phyloP scores from a whole-genome alignment of 306 rosid species.

The Malus sylvestris region DNA sequence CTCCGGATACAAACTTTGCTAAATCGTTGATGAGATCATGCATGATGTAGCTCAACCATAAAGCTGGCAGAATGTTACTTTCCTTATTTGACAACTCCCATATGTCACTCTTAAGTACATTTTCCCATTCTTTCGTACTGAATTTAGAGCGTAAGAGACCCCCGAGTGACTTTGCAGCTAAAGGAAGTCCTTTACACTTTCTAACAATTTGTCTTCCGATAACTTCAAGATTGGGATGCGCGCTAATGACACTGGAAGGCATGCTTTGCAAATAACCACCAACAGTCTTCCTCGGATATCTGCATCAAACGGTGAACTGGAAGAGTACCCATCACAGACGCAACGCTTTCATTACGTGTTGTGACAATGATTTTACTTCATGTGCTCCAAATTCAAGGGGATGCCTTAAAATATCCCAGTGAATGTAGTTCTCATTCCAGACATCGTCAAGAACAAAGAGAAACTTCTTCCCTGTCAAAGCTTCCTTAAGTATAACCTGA shows the following conservation, averaged over 20 bases:
- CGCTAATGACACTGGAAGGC: neutral
- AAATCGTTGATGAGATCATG: slow-evolving; percentile 3
- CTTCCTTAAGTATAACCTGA: neutral
- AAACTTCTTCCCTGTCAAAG: neutral
- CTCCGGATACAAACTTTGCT: neutral
- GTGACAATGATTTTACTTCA: slow-evolving; percentile 4
- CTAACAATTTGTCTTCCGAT: slow-evolving; percentile 6
- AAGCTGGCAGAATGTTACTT: neutral
- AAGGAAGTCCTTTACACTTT: slow-evolving; percentile 10
- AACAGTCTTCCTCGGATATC: neutral
- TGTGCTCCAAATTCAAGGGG: neutral
- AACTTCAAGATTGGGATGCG: neutral
- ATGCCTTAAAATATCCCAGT: neutral
- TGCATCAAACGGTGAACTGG: neutral
- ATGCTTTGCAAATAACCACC: neutral
- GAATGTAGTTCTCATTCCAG: neutral
- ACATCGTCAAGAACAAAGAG: neutral
- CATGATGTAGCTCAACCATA: neutral
- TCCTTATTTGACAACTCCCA: neutral
- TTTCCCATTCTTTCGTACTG: neutral
- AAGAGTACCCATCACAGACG: neutral
- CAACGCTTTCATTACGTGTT: neutral
- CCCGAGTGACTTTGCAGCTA: neutral
- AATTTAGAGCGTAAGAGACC: neutral
- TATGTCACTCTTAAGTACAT: neutral